phyloP scores from a whole-genome alignment of 495 filamentous ascomycete species.

The Penicillium canariense region DNA sequence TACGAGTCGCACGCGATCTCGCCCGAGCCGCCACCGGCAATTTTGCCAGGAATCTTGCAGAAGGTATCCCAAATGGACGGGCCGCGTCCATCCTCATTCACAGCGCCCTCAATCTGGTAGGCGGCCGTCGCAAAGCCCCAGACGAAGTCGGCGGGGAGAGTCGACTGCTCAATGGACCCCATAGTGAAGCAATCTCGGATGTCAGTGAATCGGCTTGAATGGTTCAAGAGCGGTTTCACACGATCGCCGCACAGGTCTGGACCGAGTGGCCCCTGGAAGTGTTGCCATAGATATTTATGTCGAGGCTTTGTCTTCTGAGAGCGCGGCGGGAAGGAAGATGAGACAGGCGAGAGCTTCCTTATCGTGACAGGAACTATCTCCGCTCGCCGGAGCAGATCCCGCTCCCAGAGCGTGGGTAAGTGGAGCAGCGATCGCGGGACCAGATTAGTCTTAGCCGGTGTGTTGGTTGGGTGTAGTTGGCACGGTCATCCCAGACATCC shows the following conservation, averaged over 20 bases:
- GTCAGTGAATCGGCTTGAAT: conserved; percentile 44
- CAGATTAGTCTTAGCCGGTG: not conserved
- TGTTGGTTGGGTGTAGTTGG: no score
- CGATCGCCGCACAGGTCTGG: not conserved
- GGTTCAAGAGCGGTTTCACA: not conserved
- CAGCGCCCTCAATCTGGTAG: conserved; percentile 75
- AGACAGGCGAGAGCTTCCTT: conserved; percentile 19
- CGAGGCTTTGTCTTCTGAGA: conserved; percentile 6
- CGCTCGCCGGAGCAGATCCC: conserved; percentile 63
- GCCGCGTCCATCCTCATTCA: conserved; percentile 64
- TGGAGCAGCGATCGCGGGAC: conserved; percentile 13
- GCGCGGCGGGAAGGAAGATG: not conserved
- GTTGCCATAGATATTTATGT: conserved; percentile 54
- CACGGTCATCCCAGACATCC: no score
- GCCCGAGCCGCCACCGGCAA: conserved; percentile 66
- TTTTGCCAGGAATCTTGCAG: conserved; percentile 70
- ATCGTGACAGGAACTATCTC: conserved; percentile 32
- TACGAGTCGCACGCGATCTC: conserved; percentile 76
- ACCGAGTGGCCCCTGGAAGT: not conserved
- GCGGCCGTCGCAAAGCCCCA: conserved; percentile 85
- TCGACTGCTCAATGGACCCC: conserved; percentile 32
- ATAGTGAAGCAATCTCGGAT: conserved; percentile 19
- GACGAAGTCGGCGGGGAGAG: conserved; percentile 69
- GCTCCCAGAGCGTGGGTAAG: conserved; percentile 23
- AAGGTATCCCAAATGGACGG: conserved; percentile 79